These are phyloP conservation scores for Hypoxylon fragiforme DNA, from an alignment of 495 filamentous ascomycete species.

Conservation along the genomic window DNA sequence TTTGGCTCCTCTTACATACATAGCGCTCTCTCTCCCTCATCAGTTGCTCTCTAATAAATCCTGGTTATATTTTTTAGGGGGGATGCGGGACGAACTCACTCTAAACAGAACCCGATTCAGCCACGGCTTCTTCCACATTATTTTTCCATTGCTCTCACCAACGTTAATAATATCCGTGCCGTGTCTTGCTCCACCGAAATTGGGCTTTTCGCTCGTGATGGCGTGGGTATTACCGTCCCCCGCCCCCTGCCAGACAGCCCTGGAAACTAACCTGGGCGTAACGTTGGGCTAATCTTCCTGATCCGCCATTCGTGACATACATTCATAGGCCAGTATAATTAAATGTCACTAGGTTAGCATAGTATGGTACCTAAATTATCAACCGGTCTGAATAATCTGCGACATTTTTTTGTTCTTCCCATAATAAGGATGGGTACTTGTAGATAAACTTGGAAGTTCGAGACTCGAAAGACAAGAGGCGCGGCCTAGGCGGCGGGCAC, in stretches of 20 bases:
- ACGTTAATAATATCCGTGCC: conserved; percentile 41
- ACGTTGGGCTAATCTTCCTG: conserved; percentile 4
- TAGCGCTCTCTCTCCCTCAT: not conserved
- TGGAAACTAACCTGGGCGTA: too few relatives aligned
- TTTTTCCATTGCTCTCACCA: conserved; percentile 18
- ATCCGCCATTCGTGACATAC: conserved; percentile 23
- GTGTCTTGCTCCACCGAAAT: conserved; percentile 33
- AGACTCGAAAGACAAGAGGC: conserved; percentile 1
- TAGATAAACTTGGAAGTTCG: too few relatives aligned
- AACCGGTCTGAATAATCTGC: conserved; percentile 17
- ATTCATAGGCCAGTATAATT: conserved; percentile 13
- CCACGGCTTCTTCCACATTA: conserved; percentile 31
- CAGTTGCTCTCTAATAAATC: conserved; percentile 5
- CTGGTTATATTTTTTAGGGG: conserved; percentile 26
- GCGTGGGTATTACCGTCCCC: conserved; percentile 13
- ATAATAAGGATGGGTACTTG: conserved; percentile 5
- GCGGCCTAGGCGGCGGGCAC: not conserved
- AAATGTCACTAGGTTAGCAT: conserved; percentile 17
- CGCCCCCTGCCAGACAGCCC: too few relatives aligned
- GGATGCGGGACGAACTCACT: conserved; percentile 34
- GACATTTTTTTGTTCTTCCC: too few relatives aligned
- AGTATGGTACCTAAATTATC: not conserved
- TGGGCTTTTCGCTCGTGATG: conserved; percentile 26
- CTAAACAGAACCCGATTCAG: conserved; percentile 35
- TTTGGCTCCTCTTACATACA: too few relatives aligned